Evolutionary conservation across 805 yeast species (phyloP), one percentile per base, ranked within the genome.

Genomic region (Cyberlindnera euphorbiae): DNA sequence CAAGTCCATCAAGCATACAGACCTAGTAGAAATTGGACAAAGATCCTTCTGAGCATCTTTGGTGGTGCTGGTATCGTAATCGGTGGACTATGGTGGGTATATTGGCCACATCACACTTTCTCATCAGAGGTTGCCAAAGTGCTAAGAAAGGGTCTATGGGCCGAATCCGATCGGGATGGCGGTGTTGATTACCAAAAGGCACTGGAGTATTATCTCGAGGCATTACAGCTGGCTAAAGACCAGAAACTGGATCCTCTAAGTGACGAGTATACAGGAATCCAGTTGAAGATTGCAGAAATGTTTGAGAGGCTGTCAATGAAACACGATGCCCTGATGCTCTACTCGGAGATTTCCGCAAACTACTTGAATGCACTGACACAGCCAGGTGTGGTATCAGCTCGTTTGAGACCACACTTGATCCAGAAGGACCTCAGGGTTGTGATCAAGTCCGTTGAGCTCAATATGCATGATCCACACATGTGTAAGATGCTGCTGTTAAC

Each of bases 221-320:
- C 95, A 0, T 61, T 88, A 18, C 67, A 75, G 19, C 70, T 74
- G 43, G 80, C 87, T 26, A 71, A 77, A 25, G 63, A 68, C 18
- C 60, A 76, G 30, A 69, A 67, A 0, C 56, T 86, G 62, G 73
- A 75, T 43, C 71, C 71, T 9, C 49, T 82, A 22, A 67, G 77
- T 38, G 93, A 86, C 52, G 90, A 84, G 52, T 89, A 84, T 57
- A 89, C 97, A 0, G 96, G 97, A 0, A 75, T 90, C 35, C 95
- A 89, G 52, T 66, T 90, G 56, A 86, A 89, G 52, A 65, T 86
- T 24, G 95, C 82, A 9, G 95, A 88, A 52, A 82, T 87, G 87
- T 84, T 77, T 54, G 95, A 86, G 51, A 67, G 79, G 27, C 58
- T 87, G 47, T 70, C 67, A 15, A 69, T 73, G 76, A 46, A 53